Conservation (phyloP, 495 filamentous ascomycete species). For the Chaetomium tenue region DNA sequence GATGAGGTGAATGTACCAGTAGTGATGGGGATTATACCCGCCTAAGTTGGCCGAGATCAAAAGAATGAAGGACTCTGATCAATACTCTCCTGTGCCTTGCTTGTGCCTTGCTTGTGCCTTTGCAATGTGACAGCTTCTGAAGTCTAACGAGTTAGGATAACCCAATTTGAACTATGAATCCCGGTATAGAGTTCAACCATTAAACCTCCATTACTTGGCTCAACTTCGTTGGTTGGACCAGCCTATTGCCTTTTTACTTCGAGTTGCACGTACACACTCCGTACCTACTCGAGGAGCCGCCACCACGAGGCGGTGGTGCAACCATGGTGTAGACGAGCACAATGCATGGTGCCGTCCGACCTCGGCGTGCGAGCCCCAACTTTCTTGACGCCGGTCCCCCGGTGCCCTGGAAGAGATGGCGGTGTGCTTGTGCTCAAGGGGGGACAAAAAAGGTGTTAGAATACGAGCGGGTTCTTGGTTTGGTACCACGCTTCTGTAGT, state of each 20-base stretch:
- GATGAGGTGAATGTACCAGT: slow-evolving; percentile 14
- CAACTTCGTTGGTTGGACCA: too few species aligned
- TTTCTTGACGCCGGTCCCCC: neutral
- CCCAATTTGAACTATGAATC: too few species aligned
- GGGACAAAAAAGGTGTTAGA: neutral
- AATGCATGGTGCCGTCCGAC: neutral
- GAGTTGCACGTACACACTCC: neutral
- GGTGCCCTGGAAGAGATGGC: neutral
- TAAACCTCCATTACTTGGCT: too few species aligned
- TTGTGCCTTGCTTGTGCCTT: neutral
- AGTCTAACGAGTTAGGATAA: too few species aligned
- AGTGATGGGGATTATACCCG: slow-evolving; percentile 18
- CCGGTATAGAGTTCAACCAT: too few species aligned
- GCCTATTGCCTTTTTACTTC: neutral
- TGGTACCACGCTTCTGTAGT: neutral
- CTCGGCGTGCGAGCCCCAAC: neutral
- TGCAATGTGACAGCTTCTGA: slow-evolving; percentile 1
- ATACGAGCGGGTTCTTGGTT: neutral
- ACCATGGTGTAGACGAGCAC: neutral
- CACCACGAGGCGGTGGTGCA: neutral
- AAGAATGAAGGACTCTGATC: slow-evolving; percentile 11
- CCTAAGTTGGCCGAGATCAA: slow-evolving; percentile 9
- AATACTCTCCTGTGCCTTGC: neutral
- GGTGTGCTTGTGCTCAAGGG: neutral
- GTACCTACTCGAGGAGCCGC: neutral